Evolutionary conservation across 495 filamentous ascomycete species (phyloP).

Genomic region (Hypoxylon fuscum): DNA sequence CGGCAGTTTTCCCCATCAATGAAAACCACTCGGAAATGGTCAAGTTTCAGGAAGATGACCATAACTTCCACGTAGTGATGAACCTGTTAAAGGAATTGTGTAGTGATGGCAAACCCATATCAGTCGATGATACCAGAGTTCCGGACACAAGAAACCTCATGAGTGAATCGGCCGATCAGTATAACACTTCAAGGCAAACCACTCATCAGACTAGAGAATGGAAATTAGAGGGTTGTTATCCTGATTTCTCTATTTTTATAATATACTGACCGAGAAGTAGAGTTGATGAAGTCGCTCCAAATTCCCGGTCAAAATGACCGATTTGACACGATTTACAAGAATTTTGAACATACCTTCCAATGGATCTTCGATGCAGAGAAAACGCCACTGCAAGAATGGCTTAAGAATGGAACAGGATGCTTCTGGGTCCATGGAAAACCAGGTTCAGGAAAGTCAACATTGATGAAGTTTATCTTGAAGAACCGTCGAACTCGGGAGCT

Average conservation of each 20-base stretch:
- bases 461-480: conserved; percentile 31
- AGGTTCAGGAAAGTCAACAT: conserved; percentile 30
- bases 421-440: conserved; percentile 30
- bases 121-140: neutral
- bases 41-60: conserved; percentile 17
- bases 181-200: neutral
- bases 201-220: neutral
- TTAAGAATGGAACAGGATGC: conserved; percentile 5
- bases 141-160: neutral
- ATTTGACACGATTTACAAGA: conserved; percentile 6
- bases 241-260: neutral
- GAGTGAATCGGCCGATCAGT: neutral
- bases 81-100: neutral
- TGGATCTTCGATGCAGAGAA: conserved; percentile 23
- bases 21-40: conserved; percentile 31
- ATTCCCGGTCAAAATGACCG: neutral
- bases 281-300: neutral
- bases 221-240: neutral
- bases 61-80: neutral
- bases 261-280: neutral
- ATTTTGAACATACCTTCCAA: conserved; percentile 18
- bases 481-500: conserved; percentile 7
- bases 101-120: neutral
- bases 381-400: conserved; percentile 4
- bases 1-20: conserved; percentile 13